Percentiles rank a stretch among this genome's conserved stretches.
Evolutionary conservation across 768 basidiomycete genomes (phyloP).

Genomic region (Termitomyces heimii): DNA sequence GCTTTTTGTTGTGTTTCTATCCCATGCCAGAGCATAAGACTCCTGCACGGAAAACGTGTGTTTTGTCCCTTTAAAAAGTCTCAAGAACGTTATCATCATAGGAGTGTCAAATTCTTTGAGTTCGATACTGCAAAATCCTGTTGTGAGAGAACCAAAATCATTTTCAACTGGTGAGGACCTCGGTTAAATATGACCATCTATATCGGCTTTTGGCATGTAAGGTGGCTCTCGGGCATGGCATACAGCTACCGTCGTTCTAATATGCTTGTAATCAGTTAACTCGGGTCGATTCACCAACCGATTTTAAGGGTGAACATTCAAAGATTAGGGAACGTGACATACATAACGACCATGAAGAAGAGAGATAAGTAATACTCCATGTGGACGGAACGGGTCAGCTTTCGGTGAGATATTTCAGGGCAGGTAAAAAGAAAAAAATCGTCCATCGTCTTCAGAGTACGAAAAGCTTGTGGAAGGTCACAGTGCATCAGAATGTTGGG

Average conservation of each 20-base stretch:
- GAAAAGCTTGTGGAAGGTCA: no score
- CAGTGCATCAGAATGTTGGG: no score
- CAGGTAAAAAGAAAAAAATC: no score
- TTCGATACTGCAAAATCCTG: slow-evolving; percentile 31
- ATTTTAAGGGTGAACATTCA: slow-evolving; percentile 17
- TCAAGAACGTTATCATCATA: slow-evolving; percentile 41
- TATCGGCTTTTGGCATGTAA: no score
- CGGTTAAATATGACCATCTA: slow-evolving; percentile 27
- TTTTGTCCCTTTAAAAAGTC: slow-evolving; percentile 40
- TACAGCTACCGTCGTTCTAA: slow-evolving; percentile 38
- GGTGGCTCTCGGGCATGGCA: slow-evolving; percentile 39
- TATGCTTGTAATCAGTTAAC: slow-evolving; percentile 39
- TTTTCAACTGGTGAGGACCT: slow-evolving; percentile 48
- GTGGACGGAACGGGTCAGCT: no score
- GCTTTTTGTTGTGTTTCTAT: slow-evolving; percentile 33
- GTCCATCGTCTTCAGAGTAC: no score
- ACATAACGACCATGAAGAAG: no score
- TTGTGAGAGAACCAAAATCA: slow-evolving; percentile 36
- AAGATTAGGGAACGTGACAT: no score
- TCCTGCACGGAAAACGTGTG: slow-evolving; percentile 39
- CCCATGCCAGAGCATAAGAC: slow-evolving; percentile 43
- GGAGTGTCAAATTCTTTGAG: slow-evolving; percentile 24
- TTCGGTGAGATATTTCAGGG: no score
- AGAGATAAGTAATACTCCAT: no score
- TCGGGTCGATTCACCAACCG: slow-evolving; percentile 54